Base-by-base conservation (phyloP, 2,329 filamentous ascomycete species). In the Fusarium siculi region DNA sequence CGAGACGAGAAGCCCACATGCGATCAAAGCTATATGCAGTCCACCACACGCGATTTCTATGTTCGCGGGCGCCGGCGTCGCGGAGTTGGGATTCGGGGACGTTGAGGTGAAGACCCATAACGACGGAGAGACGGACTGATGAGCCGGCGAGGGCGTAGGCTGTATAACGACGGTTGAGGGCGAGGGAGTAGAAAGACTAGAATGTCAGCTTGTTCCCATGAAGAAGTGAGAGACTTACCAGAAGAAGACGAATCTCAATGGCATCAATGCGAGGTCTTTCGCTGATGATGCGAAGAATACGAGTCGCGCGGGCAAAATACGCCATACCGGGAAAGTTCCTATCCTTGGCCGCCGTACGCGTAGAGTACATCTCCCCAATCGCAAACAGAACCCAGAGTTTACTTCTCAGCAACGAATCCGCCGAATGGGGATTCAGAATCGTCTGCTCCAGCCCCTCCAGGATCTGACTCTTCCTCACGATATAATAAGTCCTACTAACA, bases 1-100 rank as follows among this genome's bases (percentile, higher is more conserved):
- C 85, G 56, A 87, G 81, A 52, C 86, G 85, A 0, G 85, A 84
- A 7, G 84, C 84, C 81, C 83, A 86, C 79, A 87, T 84, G 5
- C 86, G 81, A 63, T 86, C 84, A 28, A 85, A 78, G 14, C 79
- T 81, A 47, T 85, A 85, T 0, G 84, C 80, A 0, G 84, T 85
- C 83, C 83, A 85, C 80, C 82, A 85, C 2, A 85, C 77, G 3
- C 83, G 77, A 12, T 80, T 80, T 3, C 84, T 76, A 28, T 85
- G 84, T 60, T 85, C 83, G 9, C 83, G 70, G 3, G 77, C 75
- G 0, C 76, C 80, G 21, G 70, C 76, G 50, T 87, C 83, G 21
- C 77, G 79, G 3, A 85, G 76, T n/a, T 85, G 82, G 7, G 79
- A 79, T 37, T 84, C 76, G 1, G 81, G 81, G 3, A 82, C 79